Evolutionary conservation across 1,139 yeast species (phyloP).

Genomic region (Lodderomyces metapsilosis): DNA sequence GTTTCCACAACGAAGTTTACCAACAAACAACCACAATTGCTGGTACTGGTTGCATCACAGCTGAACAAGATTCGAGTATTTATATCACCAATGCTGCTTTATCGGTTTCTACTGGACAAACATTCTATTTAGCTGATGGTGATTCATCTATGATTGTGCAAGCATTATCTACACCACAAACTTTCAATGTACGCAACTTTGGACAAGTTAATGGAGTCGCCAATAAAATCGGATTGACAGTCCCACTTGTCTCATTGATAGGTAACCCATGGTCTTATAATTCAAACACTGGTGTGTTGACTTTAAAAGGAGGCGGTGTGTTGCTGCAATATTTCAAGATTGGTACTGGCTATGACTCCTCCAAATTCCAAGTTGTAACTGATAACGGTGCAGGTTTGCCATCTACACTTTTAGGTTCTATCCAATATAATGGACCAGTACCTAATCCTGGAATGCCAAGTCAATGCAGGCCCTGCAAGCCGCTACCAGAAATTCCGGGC

Average conservation of each 20-base stretch:
- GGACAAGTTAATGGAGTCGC: conserved; percentile 27
- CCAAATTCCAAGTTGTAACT: conserved; percentile 14
- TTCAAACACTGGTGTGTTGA: conserved; percentile 22
- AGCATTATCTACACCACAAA: conserved; percentile 18
- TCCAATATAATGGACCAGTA: conserved; percentile 22
- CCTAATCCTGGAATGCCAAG: conserved; percentile 14
- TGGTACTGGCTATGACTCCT: conserved; percentile 22
- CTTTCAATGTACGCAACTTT: conserved; percentile 29
- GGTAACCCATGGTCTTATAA: conserved; percentile 14
- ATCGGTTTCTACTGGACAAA: conserved; percentile 20
- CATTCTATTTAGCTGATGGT: conserved; percentile 21
- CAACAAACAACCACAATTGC: conserved; percentile 22
- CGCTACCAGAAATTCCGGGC: conserved; percentile 17
- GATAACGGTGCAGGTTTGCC: conserved; percentile 18
- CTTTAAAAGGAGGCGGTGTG: conserved; percentile 13
- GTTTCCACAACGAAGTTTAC: conserved; percentile 25
- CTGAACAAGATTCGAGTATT: conserved; percentile 21
- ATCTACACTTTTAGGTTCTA: conserved; percentile 12
- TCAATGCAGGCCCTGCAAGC: conserved; percentile 17
- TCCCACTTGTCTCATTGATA: conserved; percentile 10
- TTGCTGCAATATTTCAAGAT: conserved; percentile 20
- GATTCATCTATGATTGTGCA: conserved; percentile 22
- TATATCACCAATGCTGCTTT: conserved; percentile 20
- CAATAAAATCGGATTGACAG: conserved; percentile 24
- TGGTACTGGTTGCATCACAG: conserved; percentile 31